Evolutionary conservation across 164 flowering plant species (phyloP).

Genomic region (Chloranthus sessilifolius): DNA sequence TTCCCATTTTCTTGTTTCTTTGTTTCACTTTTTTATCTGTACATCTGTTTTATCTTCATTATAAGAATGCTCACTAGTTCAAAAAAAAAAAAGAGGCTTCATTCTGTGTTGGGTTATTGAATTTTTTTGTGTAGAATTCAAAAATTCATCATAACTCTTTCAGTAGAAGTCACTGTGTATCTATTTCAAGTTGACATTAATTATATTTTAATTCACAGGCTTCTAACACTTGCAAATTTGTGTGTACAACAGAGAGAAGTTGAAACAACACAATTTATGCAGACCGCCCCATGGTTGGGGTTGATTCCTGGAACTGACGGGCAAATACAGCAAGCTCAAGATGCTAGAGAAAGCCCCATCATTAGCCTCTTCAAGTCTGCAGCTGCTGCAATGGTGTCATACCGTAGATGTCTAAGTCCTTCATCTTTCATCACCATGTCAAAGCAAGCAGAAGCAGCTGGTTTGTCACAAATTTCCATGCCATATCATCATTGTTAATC

Average conservation of each 20-base stretch:
- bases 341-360: constrained; percentile 75
- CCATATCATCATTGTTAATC: background rate
- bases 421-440: constrained; percentile 68
- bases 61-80: no score
- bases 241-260: constrained; percentile 64
- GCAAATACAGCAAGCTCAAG: constrained; percentile 61
- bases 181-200: background rate
- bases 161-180: background rate
- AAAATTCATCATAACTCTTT: background rate
- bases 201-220: constrained; percentile 1
- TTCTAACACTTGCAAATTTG: constrained; percentile 13
- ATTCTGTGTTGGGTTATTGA: no score
- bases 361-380: constrained; percentile 80
- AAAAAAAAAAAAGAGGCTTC: no score
- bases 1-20: no score
- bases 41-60: no score
- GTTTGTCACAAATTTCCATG: constrained; percentile 25
- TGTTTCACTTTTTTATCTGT: no score
- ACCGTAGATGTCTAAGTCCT: constrained; percentile 47
- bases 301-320: constrained; percentile 82
- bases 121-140: constrained; percentile 1
- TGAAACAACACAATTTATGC: constrained; percentile 84
- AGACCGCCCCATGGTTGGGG: constrained; percentile 97
- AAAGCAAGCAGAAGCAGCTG: constrained; percentile 99
- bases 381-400: constrained; percentile 54